A percentile compares a stretch with the other conserved stretches of the same genome.
Evolutionary conservation across 257 asterid species (phyloP).

Genomic region (Thymus quinquecostatus): DNA sequence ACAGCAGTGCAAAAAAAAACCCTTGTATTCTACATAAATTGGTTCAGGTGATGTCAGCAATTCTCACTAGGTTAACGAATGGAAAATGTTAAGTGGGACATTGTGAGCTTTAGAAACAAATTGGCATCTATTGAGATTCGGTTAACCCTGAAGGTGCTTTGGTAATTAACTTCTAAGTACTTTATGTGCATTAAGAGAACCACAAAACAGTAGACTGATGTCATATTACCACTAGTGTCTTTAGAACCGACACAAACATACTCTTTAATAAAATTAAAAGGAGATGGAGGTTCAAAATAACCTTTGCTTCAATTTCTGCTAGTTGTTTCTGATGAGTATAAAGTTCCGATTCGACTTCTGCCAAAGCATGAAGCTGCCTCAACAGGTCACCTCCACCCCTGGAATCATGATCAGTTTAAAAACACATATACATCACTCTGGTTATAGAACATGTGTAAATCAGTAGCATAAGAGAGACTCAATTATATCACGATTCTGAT

Average conservation of each 20-base stretch:
- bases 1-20: too few relatives aligned
- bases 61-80: too few relatives aligned
- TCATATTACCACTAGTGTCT: background rate
- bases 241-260: background rate
- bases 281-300: conserved; percentile 29
- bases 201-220: conserved; percentile 2
- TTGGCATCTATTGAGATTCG: background rate
- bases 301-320: conserved; percentile 79
- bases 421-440: conserved; percentile 13
- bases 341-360: conserved; percentile 76
- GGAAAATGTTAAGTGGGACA: too few relatives aligned
- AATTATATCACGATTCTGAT: background rate
- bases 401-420: conserved; percentile 40
- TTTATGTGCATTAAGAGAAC: conserved; percentile 8
- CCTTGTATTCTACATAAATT: too few relatives aligned
- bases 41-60: too few relatives aligned
- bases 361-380: conserved; percentile 81
- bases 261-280: conserved; percentile 1
- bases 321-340: conserved; percentile 62
- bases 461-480: conserved; percentile 2
- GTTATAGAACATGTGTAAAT: conserved; percentile 16
- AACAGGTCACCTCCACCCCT: conserved; percentile 96
- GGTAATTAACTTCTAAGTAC: background rate
- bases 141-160: background rate
- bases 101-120: background rate